Base-by-base conservation (phyloP, 257 asterid genomes). In the Cordia subcordata region DNA sequence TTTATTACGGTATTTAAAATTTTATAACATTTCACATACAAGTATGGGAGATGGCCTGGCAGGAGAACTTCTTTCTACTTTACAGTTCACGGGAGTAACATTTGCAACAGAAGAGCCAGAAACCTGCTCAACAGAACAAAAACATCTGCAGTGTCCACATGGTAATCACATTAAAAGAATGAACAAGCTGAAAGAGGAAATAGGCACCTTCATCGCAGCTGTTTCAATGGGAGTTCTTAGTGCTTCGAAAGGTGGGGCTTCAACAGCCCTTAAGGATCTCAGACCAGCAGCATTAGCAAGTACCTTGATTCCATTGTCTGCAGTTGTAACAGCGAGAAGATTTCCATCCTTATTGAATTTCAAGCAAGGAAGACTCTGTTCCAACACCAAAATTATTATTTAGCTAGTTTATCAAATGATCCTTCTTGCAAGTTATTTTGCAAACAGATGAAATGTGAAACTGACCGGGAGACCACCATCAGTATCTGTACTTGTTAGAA, bases 41-140 rank as follows among this genome's bases (percentile, higher is more conserved):
- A 74, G 85, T 69, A 86, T 79, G 57, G 89, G 92, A 63, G 94
- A 75, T 51, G 95, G 94, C 82, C 97, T 81, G 56, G 69, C 96
- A 73, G 99, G 99, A 56, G 99, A 93, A 85, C 94, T 86, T 69
- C 97, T 81, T 74, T 93, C 99, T 45, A 88, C 94, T 79, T 93
- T 93, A 68, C 85, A 81, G 67, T 75, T 82, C 40, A 82, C 79
- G 60, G 96, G 96, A 62, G 96, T 67, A 35, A 77, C 86, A 81
- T 73, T 90, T 67, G 89, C 74, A 70, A 75, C 87, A 65, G 95
- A 66, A 72, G 97, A 54, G 51, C 90, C 97, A 17, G 99, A 76
- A 74, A 70, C 95, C 99, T 92, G 90, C 75, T 47, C 49, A 69
- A 58, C 33, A 44, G 15, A 42, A 42, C 47, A 42, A 57, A 69